Evolutionary conservation across 2,329 filamentous ascomycete genomes (phyloP).

Genomic region (Hypoxylon sp.): DNA sequence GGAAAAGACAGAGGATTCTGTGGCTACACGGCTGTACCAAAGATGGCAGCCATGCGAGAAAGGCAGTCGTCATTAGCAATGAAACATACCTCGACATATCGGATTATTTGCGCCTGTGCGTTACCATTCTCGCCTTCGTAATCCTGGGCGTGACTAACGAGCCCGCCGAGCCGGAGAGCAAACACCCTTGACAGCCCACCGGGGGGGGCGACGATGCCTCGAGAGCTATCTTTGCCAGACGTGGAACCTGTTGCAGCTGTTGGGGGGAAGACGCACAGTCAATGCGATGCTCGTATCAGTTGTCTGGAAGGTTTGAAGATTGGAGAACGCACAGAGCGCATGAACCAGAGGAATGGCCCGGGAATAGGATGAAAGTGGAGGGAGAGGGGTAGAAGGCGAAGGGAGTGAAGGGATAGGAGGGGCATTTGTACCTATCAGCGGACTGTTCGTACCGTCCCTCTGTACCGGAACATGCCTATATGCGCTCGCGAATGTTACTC

Average conservation of each 20-base stretch:
- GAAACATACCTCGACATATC: too few species aligned
- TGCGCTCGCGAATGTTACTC: too few species aligned
- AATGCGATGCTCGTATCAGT: slow-evolving; percentile 27
- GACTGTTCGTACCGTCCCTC: too few species aligned
- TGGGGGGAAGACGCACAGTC: slow-evolving; percentile 17
- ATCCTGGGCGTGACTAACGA: slow-evolving; percentile 1
- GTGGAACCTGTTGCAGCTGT: slow-evolving; percentile 27
- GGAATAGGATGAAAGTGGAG: slow-evolving; percentile 10
- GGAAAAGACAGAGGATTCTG: too few species aligned
- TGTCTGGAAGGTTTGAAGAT: slow-evolving; percentile 3
- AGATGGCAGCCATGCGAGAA: too few species aligned
- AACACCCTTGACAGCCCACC: too few species aligned
- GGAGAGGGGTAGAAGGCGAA: slow-evolving; percentile 19
- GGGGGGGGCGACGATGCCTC: too few species aligned
- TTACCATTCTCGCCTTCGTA: neutral
- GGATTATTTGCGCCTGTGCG: slow-evolving; percentile 5
- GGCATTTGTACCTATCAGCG: slow-evolving; percentile 14
- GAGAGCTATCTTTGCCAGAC: slow-evolving; percentile 4
- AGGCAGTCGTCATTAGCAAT: too few species aligned
- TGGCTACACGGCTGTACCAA: too few species aligned
- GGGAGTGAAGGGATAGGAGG: slow-evolving; percentile 16
- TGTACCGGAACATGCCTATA: too few species aligned
- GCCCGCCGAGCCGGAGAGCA: too few species aligned
- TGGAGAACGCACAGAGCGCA: slow-evolving; percentile 19
- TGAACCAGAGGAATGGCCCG: neutral